Base-by-base conservation (phyloP, 176 grass and related monocot species). In the Melocanna baccifera region DNA sequence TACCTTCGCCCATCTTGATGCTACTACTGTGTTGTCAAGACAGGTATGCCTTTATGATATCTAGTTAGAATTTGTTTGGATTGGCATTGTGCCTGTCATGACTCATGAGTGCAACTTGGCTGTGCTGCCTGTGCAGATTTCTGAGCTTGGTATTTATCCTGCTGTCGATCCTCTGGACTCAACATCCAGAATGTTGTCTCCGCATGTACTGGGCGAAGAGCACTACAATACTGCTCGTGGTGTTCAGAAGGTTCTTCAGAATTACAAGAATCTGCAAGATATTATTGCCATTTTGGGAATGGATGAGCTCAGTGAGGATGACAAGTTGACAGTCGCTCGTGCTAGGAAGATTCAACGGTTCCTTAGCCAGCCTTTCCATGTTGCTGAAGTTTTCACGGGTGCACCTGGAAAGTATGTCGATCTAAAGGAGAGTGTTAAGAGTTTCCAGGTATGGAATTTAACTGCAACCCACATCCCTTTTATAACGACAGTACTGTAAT, bases 201-300 rank as follows among this genome's bases (percentile, higher is more conserved):
- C 94, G 7, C 94, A 97, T 83, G 92, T 97, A 19, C 73, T 97
- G n/a, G 94, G 94, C 12, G 81, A 91, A 76, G 94, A 92, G 0
- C 94, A 97, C 73, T 97, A 97, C 84, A 97, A 97, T 81, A 97
- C 94, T 65, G 94, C 94, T 80, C 92, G 94, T 88, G 94, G 94
- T 84, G 94, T 97, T 68, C 94, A 97, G 92, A 97, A 97, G 90
- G 94, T 97, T 89, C 94, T 97, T 88, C 94, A 97, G 86, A 97
- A 97, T 40, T 97, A 97, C 83, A 97, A 97, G 92, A 97, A 97
- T 85, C 92, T 97, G 63, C 94, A 97, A 86, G 94, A 97, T 92
- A 97, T 97, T 84, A 97, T 97, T 94, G 94, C 94, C 73, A 97
- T 97, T 92, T 83, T 97, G 85, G 94, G 94, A 79, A 97, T 97